Evolutionary conservation across 2,329 filamentous ascomycete genomes (phyloP), one percentile per base, ranked within the genome.

Genomic region (Hymenoscyphus repandus): DNA sequence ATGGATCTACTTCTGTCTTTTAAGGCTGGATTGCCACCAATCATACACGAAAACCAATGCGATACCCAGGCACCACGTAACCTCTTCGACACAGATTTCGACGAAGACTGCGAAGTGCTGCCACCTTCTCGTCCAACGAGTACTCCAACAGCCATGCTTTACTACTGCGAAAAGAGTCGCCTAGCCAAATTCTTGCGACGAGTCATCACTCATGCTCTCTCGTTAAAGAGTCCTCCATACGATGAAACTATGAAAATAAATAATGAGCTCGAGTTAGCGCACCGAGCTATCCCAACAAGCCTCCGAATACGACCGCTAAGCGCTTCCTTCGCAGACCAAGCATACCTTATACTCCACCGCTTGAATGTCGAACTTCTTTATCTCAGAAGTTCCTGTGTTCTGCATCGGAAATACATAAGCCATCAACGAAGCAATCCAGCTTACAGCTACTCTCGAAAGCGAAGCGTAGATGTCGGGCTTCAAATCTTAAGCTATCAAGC

Each of bases 1-100:
- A 72, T 84, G 37, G 84, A 87, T 61, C 66, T 82, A 3, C 64
- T 86, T 3, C 80, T 85, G 27, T 78, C 80, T 1, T 85, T 84
- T 60, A 82, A 86, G 61, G 74, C 85, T 55, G 83, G 83, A 2
- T 69, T 87, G 47, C 83, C 84, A 1, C 76, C 76, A 60, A 82
- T 86, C 78, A 73, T 86, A 43, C 75, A 80, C 51, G 74, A 76
- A 22, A 76, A 80, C 33, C 81, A 86, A 54, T 78, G 75, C 42
- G 83, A 87, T 60, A 83, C 80, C 0, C 69, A 74, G 1, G 63
- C 82, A 18, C 82, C 83, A 12, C 72, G 74, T 31, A 86, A 86
- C 63, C 64, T 86, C 36, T 72, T 78, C 42, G 83, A 87, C 61
- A 76, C 80, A 20, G 83, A 87, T 61, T 83, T 87, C 56, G 73